Base-by-base conservation (phyloP, 345 rosid species). In the Anastatica hierochuntica region DNA sequence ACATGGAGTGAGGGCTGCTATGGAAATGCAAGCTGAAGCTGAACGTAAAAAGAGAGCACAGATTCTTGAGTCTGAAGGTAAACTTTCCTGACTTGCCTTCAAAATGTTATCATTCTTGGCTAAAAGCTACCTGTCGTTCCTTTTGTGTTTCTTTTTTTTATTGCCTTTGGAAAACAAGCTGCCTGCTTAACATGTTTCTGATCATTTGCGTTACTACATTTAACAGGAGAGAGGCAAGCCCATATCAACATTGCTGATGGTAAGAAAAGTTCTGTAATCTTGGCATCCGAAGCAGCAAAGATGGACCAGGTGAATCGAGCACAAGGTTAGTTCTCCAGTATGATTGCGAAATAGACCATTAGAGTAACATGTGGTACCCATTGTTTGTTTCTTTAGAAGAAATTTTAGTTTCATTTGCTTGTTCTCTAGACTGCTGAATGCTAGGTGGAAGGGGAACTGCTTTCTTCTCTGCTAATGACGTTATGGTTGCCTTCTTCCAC, bases 21-120 rank as follows among this genome's bases (percentile, higher is more conserved):
- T 88, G 99, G 99, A 88, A 72, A 83, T 85, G 97, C 99, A 94
- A 68, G 97, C 97, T 57, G 99, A 94, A 77, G 99, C 99, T 52
- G 99, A 94, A 58, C 94, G 94, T 58, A 94, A 78, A 69, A 85
- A 72, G 77, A 79, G 97, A 75, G 95, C 97, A 59, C 97, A 83
- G 72, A 73, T 94, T 66, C 88, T 88, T 41, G 89, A 94, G 53
- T 85, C 99, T 55, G 97, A 88, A 82, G 76, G 79, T 75, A 60
- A 61, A 15, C 21, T 10, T 20, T 5, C 16, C 5, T 19, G 19
- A 7, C 14, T 23, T 57, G 5, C 38, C 41, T 4, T 17, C 6
- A 10, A 33, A 20, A 69, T 56, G 13, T 45, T 19, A 43, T 62
- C 5, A 40, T 30, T 58, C 16, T 39, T 44, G 10, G 44, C 38